Conservation (phyloP, 345 rosid genomes). For the Sonneratia caseolaris region DNA sequence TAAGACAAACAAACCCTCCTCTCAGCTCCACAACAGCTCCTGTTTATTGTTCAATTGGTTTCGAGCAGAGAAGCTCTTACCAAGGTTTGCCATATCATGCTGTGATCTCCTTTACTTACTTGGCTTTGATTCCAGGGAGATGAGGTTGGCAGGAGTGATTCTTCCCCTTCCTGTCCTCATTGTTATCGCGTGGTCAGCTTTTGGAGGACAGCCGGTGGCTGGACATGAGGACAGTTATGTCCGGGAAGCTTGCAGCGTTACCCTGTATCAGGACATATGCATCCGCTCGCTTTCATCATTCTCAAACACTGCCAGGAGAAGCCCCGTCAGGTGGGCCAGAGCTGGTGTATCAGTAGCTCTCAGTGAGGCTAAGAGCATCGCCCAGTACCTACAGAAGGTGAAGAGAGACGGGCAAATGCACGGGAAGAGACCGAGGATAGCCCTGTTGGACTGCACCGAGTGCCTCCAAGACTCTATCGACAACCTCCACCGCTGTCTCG, state of each 20-base stretch:
- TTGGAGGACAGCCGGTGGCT: constrained; percentile 9
- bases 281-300: constrained; percentile 48
- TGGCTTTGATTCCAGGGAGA: neutral
- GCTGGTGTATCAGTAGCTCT: constrained; percentile 74
- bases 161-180: neutral
- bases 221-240: constrained; percentile 23
- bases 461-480: constrained; percentile 41
- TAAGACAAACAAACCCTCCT: neutral
- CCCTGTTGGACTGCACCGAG: constrained; percentile 68
- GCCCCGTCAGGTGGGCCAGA: constrained; percentile 74
- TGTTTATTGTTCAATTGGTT: neutral
- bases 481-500: constrained; percentile 53
- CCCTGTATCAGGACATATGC: constrained; percentile 55
- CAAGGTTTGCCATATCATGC: neutral
- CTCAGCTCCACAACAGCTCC: neutral
- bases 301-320: constrained; percentile 43
- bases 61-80: neutral
- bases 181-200: constrained; percentile 20
- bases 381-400: constrained; percentile 19
- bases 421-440: constrained; percentile 30
- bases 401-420: constrained; percentile 12
- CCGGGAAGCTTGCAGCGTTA: constrained; percentile 66
- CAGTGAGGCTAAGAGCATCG: constrained; percentile 38
- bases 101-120: neutral
- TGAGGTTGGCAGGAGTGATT: neutral